Evolutionary conservation across 2,329 filamentous ascomycete species (phyloP), one percentile per base, ranked within the genome.

Genomic region (Scedosporium apiospermum): DNA sequence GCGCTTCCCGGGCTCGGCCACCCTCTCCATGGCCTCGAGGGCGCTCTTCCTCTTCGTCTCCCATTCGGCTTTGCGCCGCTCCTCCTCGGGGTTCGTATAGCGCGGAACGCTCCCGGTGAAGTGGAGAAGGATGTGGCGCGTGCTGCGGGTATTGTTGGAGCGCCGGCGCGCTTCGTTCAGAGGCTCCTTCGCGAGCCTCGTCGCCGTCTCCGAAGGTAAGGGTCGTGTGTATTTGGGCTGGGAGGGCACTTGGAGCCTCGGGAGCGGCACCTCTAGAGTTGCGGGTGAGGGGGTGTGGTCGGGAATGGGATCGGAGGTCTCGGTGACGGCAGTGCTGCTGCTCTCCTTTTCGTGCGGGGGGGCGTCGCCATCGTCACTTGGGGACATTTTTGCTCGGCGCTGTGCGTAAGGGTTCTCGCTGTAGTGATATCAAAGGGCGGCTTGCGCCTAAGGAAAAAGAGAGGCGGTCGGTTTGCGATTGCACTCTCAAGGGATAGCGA

Each of bases 111-210:
- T 57, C 3, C 60, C 60, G 60, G 60, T 46, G 53, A 62, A 62
- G 60, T 46, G 34, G 6, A 62, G 51, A 23, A 62, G 53, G 53
- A 62, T 62, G 60, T 58, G 60, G 26, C 60, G 60, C 60, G 60
- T 62, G 60, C 30, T 42, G 34, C 60, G 60, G 27, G 60, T 61
- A 9, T 51, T 51, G 27, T 61, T 61, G 49, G 60, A 61, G 46
- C 46, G 60, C 9, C 60, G 60, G 49, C 60, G 60, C 9, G 60
- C 46, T 41, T 61, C 60, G 46, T 38, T 14, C 27, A 41, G 9
- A 26, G 60, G 60, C 10, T 55, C 6, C 6, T 51, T 16, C 27
- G 46, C 49, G 18, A 61, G 49, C 5, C 10, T 49, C n/a, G 60
- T 61, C 27, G 46, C 46, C 9, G 6, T 12, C 49, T 61, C 60